phyloP scores from a whole-genome alignment of 2,329 filamentous ascomycete genomes.

The Trichoderma endophyticum region DNA sequence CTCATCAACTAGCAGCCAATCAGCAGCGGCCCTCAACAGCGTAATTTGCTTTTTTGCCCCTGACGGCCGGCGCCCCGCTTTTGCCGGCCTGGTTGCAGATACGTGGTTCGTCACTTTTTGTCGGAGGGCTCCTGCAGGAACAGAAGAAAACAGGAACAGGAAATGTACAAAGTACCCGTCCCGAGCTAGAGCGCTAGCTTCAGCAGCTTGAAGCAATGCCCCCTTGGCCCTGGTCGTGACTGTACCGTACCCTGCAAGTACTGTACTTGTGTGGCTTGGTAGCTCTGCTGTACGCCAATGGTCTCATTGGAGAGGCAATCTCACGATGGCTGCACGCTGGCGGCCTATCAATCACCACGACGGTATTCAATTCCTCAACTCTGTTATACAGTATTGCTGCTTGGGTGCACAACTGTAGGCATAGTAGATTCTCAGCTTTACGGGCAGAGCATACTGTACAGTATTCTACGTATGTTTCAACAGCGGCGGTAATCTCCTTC shows the following conservation, averaged over 20 bases:
- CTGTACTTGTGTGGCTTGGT: background rate
- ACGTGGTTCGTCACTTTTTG: constrained; percentile 5
- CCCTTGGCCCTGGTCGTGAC: background rate
- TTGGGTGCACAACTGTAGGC: background rate
- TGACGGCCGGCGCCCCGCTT: constrained; percentile 6
- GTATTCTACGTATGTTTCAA: background rate
- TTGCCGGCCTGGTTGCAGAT: background rate
- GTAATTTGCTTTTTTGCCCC: constrained; percentile 21
- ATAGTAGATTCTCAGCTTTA: background rate
- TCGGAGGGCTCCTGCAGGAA: constrained; percentile 4
- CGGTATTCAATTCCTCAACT: background rate
- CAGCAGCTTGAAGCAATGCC: background rate
- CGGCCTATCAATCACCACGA: background rate
- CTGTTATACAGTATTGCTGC: background rate
- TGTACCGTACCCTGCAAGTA: background rate
- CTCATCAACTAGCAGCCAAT: constrained; percentile 16
- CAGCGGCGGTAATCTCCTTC: background rate
- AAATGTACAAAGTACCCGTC: background rate
- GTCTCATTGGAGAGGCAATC: background rate
- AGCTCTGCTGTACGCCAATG: background rate
- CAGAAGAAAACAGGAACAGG: background rate
- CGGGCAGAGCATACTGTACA: background rate
- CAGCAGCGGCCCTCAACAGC: background rate
- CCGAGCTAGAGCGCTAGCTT: background rate
- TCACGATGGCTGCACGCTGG: constrained; percentile 2